Evolutionary conservation across 495 filamentous ascomycete genomes (phyloP), one percentile per base, ranked within the genome.

Genomic region (Letharia lupina): DNA sequence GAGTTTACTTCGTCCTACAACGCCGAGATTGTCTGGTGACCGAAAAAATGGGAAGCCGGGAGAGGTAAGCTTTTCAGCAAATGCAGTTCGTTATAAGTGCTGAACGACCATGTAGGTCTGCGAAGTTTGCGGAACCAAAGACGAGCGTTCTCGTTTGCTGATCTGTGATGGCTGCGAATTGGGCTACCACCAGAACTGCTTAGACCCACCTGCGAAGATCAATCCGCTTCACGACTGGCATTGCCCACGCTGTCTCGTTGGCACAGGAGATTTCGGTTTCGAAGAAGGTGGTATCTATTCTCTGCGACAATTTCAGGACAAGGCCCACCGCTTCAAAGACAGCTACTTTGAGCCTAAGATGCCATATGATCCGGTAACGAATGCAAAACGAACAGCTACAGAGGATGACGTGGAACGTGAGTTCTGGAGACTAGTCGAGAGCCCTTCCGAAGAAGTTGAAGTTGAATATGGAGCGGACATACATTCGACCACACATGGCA

Each of bases 381-480:
- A 94, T 66, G 89, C 84, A 31, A 84, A 89, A 65, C 81, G 87
- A 57, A 87, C 87, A 4, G 89, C 96, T 57, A 91, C 90, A 1
- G 94, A 99, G 72, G 93, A 97, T 69, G 94, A 99, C 71, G 90
- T 99, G 42, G 94, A 99, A 74, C 84, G 87, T 18, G 94, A 99
- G 75, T 99, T 99, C 76, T 99, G 94, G 94, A 84, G 91, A 67
- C 79, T 98, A 33, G 93, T 96, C 0, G 89, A 95, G 60, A 95
- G 89, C 74, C 78, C 96, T 58, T 92, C 93, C 64, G 94, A 98
- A 74, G 96, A 91, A 2, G 91, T 97, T 16, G 93, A 97, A 72
- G 94, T 99, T 18, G 94, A 99, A 75, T 99, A 99, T 73, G 94
- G 94, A 45, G 94, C 94, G 7, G 94, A 99, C 74, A 96, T 99